Conservation (phyloP, 352 stramenopile species). For the Globisporangium okanoganense region DNA sequence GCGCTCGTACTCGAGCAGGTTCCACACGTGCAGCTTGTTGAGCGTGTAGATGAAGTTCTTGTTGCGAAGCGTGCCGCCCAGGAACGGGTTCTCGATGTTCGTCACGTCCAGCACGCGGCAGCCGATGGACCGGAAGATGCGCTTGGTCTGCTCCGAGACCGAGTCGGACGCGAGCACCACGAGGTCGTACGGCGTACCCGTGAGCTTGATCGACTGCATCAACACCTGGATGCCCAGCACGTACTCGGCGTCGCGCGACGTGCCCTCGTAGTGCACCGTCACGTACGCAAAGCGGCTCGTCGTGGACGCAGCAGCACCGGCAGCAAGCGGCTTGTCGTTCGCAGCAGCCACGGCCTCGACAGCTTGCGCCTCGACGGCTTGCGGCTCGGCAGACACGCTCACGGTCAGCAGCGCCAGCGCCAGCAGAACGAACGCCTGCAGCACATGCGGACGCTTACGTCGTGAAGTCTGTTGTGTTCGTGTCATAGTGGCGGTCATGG, state of each 20-base stretch:
- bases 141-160: constrained; percentile 71
- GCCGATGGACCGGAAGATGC: constrained; percentile 74
- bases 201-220: constrained; percentile 86
- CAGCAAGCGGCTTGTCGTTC: constrained; percentile 1
- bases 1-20: constrained; percentile 88
- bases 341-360: constrained; percentile 16
- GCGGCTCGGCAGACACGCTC: constrained; percentile 4
- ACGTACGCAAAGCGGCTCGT: constrained; percentile 80
- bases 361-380: constrained; percentile 8
- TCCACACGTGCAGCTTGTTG: constrained; percentile 90
- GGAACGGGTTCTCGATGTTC: constrained; percentile 87
- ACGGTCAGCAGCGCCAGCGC: constrained; percentile 24
- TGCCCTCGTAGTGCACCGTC: constrained; percentile 85
- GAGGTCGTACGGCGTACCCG: constrained; percentile 76
- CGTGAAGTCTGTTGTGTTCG: background rate
- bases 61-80: constrained; percentile 71
- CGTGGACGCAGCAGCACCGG: background rate
- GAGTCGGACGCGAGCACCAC: constrained; percentile 85
- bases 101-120: constrained; percentile 81
- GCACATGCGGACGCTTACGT: background rate
- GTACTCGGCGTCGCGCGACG: constrained; percentile 78
- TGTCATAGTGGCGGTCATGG: background rate
- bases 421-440: constrained; percentile 7
- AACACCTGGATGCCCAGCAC: constrained; percentile 80
- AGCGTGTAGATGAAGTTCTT: constrained; percentile 90